Percentiles rank a stretch among this genome's conserved stretches.
These are phyloP conservation scores for Epicoccum nigrum DNA, from an alignment of 2,329 filamentous ascomycete genomes.

Conservation along the genomic window DNA sequence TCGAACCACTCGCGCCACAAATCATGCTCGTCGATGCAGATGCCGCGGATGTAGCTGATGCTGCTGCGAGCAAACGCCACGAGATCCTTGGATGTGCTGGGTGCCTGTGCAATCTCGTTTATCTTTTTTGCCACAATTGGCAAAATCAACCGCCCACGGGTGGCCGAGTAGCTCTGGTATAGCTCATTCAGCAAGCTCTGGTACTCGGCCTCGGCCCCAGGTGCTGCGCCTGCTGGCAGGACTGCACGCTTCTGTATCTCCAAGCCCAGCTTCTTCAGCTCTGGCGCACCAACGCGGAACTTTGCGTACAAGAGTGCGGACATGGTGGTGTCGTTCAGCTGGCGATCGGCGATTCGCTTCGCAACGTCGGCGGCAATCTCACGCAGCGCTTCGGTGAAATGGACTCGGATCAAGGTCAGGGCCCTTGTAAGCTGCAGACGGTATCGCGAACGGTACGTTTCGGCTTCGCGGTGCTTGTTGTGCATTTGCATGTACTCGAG, in stretches of 20 bases:
- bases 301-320: constrained; percentile 74
- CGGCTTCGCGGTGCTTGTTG: constrained; percentile 83
- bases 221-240: constrained; percentile 63
- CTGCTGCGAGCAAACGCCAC: constrained; percentile 68
- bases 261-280: constrained; percentile 68
- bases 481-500: constrained; percentile 91
- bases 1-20: constrained; percentile 72
- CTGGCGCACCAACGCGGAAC: constrained; percentile 69
- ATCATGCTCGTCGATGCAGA: constrained; percentile 71
- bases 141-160: constrained; percentile 63
- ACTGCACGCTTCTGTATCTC: constrained; percentile 72
- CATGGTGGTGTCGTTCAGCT: constrained; percentile 73
- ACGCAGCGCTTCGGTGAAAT: constrained; percentile 67
- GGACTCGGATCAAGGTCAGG: constrained; percentile 69
- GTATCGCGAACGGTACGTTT: constrained; percentile 87
- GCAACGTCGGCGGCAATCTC: constrained; percentile 68
- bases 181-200: constrained; percentile 70
- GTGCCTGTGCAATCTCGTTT: constrained; percentile 61
- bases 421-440: constrained; percentile 76
- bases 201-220: constrained; percentile 66
- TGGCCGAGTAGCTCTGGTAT: constrained; percentile 67
- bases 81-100: constrained; percentile 67
- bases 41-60: constrained; percentile 68
- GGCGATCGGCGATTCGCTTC: constrained; percentile 68
- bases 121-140: constrained; percentile 69